Base-by-base conservation (phyloP, 208 protist genomes). In the Phytomonas sp. region DNA sequence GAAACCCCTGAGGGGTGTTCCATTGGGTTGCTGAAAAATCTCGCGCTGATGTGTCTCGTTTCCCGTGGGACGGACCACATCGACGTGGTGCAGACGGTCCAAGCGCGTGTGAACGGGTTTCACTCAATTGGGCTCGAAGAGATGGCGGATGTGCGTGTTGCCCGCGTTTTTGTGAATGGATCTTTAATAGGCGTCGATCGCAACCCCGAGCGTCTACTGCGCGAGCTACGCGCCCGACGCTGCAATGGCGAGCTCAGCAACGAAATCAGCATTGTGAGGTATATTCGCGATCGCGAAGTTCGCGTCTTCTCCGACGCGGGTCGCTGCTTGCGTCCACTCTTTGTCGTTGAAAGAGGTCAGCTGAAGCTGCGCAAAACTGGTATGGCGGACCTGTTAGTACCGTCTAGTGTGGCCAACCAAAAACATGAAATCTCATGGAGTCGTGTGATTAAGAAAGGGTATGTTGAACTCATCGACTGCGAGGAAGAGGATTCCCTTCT, bases 21-120 rank as follows among this genome's bases (percentile, higher is more conserved):
- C 19, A 99, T 98, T 72, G 99, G 99, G 49, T 81, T 99, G 1
- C 97, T 99, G 10, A 99, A 99, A 84, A 99, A 99, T 79, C 87
- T 99, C 31, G 92, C 98, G 31, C 82, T 99, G 11, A 90, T 99
- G 69, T 97, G 98, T 29, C 96, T 99, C 72, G 97, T 99, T 60
- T 99, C 98, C 2, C 97, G 96, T 10, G 97, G 99, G 74, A 90
- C 96, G 52, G 92, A 99, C 66, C 88, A 97, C 69, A 84, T 71
- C 6, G 89, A 93, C 31, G 83, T 94, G 61, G 79, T 89, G 60
- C 78, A 89, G 68, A 83, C 86, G 32, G 80, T 83, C 52, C 80
- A 92, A 66, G 89, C 85, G 40, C 80, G 76, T 42, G 83, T 91
- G 66, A 81, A 80, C 31, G 83, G 84, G 59, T 92, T 94, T 68